Percentiles rank a stretch among this genome's conserved stretches.
Evolutionary conservation across 345 rosid genomes (phyloP).

Genomic region (Odontarrhena argentea): DNA sequence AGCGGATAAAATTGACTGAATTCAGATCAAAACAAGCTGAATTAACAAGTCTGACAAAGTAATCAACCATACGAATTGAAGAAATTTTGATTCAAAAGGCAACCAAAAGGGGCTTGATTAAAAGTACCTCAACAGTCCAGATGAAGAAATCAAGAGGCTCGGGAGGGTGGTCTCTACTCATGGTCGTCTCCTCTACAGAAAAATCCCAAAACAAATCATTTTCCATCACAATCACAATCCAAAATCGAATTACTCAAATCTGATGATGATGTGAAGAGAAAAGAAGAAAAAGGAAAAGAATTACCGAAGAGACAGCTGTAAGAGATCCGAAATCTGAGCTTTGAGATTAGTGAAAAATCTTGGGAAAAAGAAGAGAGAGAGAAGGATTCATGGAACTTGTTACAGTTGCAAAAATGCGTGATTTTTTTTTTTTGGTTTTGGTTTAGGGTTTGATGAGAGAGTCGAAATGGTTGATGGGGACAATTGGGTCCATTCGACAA

Average conservation of each 20-base stretch:
- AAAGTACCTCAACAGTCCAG: constrained; percentile 93
- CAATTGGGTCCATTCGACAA: constrained; percentile 38
- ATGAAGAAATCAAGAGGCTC: constrained; percentile 99
- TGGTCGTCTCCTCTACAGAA: constrained; percentile 38
- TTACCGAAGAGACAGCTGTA: constrained; percentile 48
- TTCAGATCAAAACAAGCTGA: neutral
- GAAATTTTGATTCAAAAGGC: neutral
- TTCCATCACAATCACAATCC: constrained; percentile 21
- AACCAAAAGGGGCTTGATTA: neutral
- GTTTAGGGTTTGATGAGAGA: constrained; percentile 37
- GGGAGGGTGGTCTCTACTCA: constrained; percentile 80
- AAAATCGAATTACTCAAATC: neutral
- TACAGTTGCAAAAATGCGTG: constrained; percentile 39
- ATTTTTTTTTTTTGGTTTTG: neutral
- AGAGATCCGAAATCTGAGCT: constrained; percentile 47
- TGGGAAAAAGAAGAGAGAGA: constrained; percentile 33
- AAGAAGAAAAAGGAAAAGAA: constrained; percentile 5
- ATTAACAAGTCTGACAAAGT: constrained; percentile 14
- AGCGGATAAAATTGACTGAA: constrained; percentile 2
- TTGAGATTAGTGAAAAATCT: constrained; percentile 37
- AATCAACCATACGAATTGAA: constrained; percentile 2
- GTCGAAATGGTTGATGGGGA: constrained; percentile 16
- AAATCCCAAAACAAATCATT: constrained; percentile 34
- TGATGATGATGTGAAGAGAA: neutral
- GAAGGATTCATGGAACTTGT: constrained; percentile 28